Base-by-base conservation (phyloP, 352 stramenopile genomes). In the Phytophthora fragariaefolia region DNA sequence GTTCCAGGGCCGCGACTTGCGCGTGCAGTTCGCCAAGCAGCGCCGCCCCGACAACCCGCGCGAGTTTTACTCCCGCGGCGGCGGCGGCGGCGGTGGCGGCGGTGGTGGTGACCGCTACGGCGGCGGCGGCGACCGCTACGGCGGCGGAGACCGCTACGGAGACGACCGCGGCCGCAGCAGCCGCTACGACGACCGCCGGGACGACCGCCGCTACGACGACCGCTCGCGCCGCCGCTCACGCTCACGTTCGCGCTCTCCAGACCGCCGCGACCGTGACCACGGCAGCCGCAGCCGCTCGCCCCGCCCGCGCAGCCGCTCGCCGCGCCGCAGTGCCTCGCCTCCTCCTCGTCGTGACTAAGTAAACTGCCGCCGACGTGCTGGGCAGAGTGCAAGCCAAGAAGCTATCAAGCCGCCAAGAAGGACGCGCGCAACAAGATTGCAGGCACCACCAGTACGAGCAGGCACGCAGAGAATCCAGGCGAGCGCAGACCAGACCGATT, bases 21-120 rank as follows among this genome's bases (percentile, higher is more conserved):
- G 81, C 66, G 85, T 92, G 69, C 82, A 92, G 69, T 91, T 89
- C 63, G 84, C 84, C 50, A 89, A 89, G 69, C 82, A 92, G 77
- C 82, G 82, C 61, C 83, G 83, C 20, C 83, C 83, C 8, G 83
- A 92, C 62, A 92, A 92, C 77, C 83, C 83, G 48, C 66, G 82
- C 36, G 83, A 92, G 68, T 92, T 88, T 43, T 92, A 92, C 71
- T 80, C 74, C n/a, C 63, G 68, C 13, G 73, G 73, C 15, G 55
- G 70, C n/a, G 68, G 74, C 47, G 68, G 66, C 30, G 71, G 68
- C 15, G 62, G 71, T 28, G 51, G 69, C 50, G 62, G 66, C 36
- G 60, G 47, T 30, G 68, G 71, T 23, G 68, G 69, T n/a, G 54
- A 49, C 28, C 53, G 52, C 27, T 56, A 58, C 22, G 59, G 58